phyloP scores from a whole-genome alignment of 805 yeast species.

The Pichia sporocuriosa region DNA sequence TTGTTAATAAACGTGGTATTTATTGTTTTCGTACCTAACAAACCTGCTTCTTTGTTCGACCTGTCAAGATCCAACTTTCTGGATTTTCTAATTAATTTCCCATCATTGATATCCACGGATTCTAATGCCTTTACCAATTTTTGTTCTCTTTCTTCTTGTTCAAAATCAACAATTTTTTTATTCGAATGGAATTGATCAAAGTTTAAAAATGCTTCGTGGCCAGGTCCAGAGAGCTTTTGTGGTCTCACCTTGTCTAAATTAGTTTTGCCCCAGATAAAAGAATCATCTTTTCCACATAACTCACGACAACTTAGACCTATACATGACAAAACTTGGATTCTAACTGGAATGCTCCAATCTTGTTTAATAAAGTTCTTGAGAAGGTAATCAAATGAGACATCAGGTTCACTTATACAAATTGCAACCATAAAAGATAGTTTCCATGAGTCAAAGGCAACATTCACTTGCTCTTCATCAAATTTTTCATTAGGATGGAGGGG shows the following conservation, averaged over 20 bases:
- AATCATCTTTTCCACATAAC: conserved; percentile 51
- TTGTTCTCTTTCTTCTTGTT: conserved; percentile 38
- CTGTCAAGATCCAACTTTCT: conserved; percentile 24
- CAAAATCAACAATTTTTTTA: conserved; percentile 26
- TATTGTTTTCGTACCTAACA: conserved; percentile 15
- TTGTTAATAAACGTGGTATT: conserved; percentile 33
- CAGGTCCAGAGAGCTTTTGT: conserved; percentile 37
- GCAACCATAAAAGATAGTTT: conserved; percentile 61
- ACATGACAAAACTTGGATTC: conserved; percentile 62
- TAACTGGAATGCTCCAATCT: conserved; percentile 75
- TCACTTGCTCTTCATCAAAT: conserved; percentile 24
- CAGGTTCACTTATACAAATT: conserved; percentile 44
- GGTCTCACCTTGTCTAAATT: conserved; percentile 23
- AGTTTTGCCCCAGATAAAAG: conserved; percentile 34
- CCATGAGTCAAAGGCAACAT: conserved; percentile 57
- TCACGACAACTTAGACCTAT: conserved; percentile 70
- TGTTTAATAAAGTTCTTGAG: conserved; percentile 50
- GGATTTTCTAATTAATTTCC: conserved; percentile 39
- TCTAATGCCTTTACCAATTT: conserved; percentile 19
- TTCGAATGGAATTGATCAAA: conserved; percentile 21
- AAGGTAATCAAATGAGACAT: conserved; percentile 37
- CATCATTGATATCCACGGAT: conserved; percentile 25
- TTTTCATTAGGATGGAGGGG: conserved; percentile 4
- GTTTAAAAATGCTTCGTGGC: conserved; percentile 38
- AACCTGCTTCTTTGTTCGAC: not conserved